Evolutionary conservation across 495 filamentous ascomycete species (phyloP).

Genomic region (Aspergillus campestris): DNA sequence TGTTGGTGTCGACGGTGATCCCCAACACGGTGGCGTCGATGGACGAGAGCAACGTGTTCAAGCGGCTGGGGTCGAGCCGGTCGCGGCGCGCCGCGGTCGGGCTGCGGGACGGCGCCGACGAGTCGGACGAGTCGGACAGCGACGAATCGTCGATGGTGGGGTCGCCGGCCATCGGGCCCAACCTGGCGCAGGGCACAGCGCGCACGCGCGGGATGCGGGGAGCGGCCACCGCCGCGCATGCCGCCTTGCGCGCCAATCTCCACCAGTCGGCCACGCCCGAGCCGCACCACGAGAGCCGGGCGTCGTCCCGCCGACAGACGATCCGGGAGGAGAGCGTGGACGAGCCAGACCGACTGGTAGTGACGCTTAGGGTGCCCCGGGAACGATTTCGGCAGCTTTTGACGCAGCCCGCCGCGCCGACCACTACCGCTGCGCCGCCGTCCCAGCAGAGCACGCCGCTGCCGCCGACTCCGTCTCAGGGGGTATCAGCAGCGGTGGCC

Average conservation of each 20-base stretch:
- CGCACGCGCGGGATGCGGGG: conserved; percentile 82
- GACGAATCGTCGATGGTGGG: conserved; percentile 76
- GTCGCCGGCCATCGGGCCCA: conserved; percentile 64
- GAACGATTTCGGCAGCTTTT: conserved; percentile 51
- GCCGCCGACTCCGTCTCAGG: conserved; percentile 38
- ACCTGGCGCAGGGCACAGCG: conserved; percentile 67
- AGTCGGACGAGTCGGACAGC: conserved; percentile 81
- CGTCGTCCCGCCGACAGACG: conserved; percentile 51
- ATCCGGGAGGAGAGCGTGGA: conserved; percentile 67
- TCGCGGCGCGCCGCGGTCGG: conserved; percentile 35
- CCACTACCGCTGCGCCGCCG: conserved; percentile 27
- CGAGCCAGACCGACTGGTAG: conserved; percentile 50
- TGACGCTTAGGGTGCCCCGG: conserved; percentile 64
- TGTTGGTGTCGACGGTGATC: conserved; percentile 83
- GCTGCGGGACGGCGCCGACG: conserved; percentile 57
- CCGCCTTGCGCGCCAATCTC: conserved; percentile 60
- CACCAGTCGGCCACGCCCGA: conserved; percentile 90
- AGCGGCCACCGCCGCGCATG: conserved; percentile 73
- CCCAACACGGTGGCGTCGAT: conserved; percentile 74
- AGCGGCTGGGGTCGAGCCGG: conserved; percentile 54
- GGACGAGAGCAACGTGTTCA: conserved; percentile 81
- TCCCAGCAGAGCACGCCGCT: conserved; percentile 45
- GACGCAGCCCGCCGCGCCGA: conserved; percentile 30
- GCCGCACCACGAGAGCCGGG: conserved; percentile 61
- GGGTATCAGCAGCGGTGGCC: no score